These are phyloP conservation scores for thale cress (Arabidopsis thaliana) DNA, from an alignment of 345 rosid genomes.

Conservation along the genomic window TAIR10.1 NC_003074.8:19005001-19005500, in stretches of 20 bases:
- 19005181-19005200: slow-evolving; percentile 39
- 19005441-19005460: slow-evolving; percentile 48
- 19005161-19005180: slow-evolving; percentile 54
- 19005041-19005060: slow-evolving; percentile 36
- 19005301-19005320: slow-evolving; percentile 39
- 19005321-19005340: slow-evolving; percentile 47
- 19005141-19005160: slow-evolving; percentile 44
- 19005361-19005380: slow-evolving; percentile 53
- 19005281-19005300: slow-evolving; percentile 71
- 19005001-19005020: slow-evolving; percentile 26
- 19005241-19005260: slow-evolving; percentile 44
- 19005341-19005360: slow-evolving; percentile 48
- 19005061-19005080: slow-evolving; percentile 27
- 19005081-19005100: slow-evolving; percentile 46
- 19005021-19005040: slow-evolving; percentile 6
- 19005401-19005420: slow-evolving; percentile 39
- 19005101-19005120: slow-evolving; percentile 35
- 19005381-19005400: slow-evolving; percentile 43
- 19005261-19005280: slow-evolving; percentile 61
- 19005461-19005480: slow-evolving; percentile 46
- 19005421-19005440: slow-evolving; percentile 31
- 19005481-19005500: slow-evolving; percentile 31
- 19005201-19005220: slow-evolving; percentile 51
- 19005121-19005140: slow-evolving; percentile 51
- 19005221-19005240: slow-evolving; percentile 50